phyloP scores from a whole-genome alignment of 2,329 filamentous ascomycete genomes.

The Apiospora arundinis region DNA sequence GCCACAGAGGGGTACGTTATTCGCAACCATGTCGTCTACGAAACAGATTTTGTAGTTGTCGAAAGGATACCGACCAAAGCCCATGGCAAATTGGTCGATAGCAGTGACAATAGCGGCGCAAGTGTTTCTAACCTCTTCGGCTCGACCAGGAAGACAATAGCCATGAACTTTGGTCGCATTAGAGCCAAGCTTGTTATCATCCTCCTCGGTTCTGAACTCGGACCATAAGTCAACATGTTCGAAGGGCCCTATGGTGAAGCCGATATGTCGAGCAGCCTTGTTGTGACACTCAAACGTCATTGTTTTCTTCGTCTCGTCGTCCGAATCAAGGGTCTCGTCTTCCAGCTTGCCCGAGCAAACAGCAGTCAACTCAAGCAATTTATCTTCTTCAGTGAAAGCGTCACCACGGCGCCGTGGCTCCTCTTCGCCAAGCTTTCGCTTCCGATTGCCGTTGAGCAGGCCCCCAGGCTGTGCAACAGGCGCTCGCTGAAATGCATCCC shows the following conservation, averaged over 20 bases:
- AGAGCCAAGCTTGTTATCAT: constrained; percentile 87
- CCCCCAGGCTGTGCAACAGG: constrained; percentile 49
- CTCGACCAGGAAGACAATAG: constrained; percentile 86
- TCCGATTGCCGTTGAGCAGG: constrained; percentile 39
- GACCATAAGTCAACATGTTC: constrained; percentile 87
- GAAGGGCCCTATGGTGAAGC: constrained; percentile 93
- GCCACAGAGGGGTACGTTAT: constrained; percentile 79
- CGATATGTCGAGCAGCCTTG: constrained; percentile 86
- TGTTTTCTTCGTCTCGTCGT: constrained; percentile 82
- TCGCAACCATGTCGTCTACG: constrained; percentile 82
- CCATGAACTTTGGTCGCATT: constrained; percentile 89
- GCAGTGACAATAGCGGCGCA: constrained; percentile 84
- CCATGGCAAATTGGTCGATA: constrained; percentile 89
- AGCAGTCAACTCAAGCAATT: constrained; percentile 85
- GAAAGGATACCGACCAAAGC: constrained; percentile 90
- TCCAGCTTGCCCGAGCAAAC: constrained; percentile 89
- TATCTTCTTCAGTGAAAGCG: constrained; percentile 75
- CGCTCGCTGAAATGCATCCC: constrained; percentile 68
- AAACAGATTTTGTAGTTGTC: constrained; percentile 93
- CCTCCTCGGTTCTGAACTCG: constrained; percentile 86
- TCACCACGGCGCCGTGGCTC: constrained; percentile 45
- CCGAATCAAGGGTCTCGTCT: constrained; percentile 79
- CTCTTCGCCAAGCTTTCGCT: constrained; percentile 49
- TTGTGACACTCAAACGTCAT: constrained; percentile 83
- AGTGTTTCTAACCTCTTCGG: constrained; percentile 84